Evolutionary conservation across 805 yeast species (phyloP), one percentile per base, ranked within the genome.

Genomic region (Alloascoidea africana): DNA sequence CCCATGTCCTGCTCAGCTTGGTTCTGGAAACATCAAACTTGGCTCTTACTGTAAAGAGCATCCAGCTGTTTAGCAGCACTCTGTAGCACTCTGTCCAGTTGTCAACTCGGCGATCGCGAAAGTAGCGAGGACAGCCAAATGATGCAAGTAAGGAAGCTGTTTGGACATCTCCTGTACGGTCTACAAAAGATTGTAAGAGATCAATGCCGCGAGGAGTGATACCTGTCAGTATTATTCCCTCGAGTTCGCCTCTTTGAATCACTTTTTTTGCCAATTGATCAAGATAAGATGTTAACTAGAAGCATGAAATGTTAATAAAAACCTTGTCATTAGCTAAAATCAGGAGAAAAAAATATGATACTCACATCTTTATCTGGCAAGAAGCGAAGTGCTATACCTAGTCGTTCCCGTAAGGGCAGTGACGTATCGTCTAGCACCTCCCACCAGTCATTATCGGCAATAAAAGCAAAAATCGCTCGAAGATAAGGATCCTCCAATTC

Each of bases 361-460:
- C 30, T 8, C n/a, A 23, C 30, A 44, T 82, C 95, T 35, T 72
- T 66, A 51, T 86, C 96, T 1, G 87, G 73, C 23, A 89, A 59
- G 48, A 83, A 89, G 36, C 96, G 64, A 16, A 89, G 61, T 0
- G 97, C 96, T 17, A 89, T 89, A 1, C 96, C 96, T 8, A 89
- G 58, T 45, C 95, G 63, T 51, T 89, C 98, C 38, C 89, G 65
- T 32, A 89, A 60, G 0, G 98, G 95, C 33, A 89, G 64, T 1
- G 94, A 79, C 14, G 79, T 74, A 50, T 89, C 96, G 51, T 85
- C 94, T 38, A 89, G 62, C 1, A 89, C 94, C 50, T 85, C 96
- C 77, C 89, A 79, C 96, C 97, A 89, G 45, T 87, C 91, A 35
- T 84, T 81, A 51, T 89, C 96, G 0, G 96, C 86, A 38, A 89